phyloP scores from a whole-genome alignment of 495 filamentous ascomycete genomes.

The Penicillium mononematosum region DNA sequence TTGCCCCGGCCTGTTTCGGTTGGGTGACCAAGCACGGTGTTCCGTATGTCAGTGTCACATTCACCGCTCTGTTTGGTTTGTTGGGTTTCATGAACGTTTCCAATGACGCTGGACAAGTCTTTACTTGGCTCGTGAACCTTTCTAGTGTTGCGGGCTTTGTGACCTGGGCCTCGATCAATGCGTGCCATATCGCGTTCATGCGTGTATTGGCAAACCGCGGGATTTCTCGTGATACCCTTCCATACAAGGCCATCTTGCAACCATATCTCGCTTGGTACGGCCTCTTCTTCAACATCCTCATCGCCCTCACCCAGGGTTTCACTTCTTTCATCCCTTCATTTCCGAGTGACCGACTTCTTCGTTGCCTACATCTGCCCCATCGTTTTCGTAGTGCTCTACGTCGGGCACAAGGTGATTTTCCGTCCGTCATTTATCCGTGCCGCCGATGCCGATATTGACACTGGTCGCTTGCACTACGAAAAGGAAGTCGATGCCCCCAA shows the following conservation, averaged over 20 bases:
- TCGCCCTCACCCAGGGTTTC: slow-evolving; percentile 64
- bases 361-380: slow-evolving; percentile 55
- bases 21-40: slow-evolving; percentile 46
- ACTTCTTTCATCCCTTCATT: slow-evolving; percentile 56
- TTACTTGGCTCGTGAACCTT: slow-evolving; percentile 57
- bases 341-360: slow-evolving; percentile 53
- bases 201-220: slow-evolving; percentile 49
- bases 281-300: slow-evolving; percentile 57
- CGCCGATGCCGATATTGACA: slow-evolving; percentile 42
- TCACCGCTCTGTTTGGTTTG: slow-evolving; percentile 49
- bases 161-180: slow-evolving; percentile 58
- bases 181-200: slow-evolving; percentile 59
- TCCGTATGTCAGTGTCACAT: slow-evolving; percentile 46
- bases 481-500: slow-evolving; percentile 30
- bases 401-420: slow-evolving; percentile 50
- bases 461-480: slow-evolving; percentile 36
- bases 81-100: slow-evolving; percentile 51
- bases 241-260: slow-evolving; percentile 53
- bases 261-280: slow-evolving; percentile 55
- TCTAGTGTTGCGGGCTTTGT: slow-evolving; percentile 61
- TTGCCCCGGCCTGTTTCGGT: slow-evolving; percentile 57
- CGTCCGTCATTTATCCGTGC: slow-evolving; percentile 31
- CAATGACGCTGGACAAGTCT: slow-evolving; percentile 39
- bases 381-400: slow-evolving; percentile 50
- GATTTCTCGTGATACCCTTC: slow-evolving; percentile 50